phyloP scores from a whole-genome alignment of 2,329 filamentous ascomycete genomes.

The Fulvia fulva region DNA sequence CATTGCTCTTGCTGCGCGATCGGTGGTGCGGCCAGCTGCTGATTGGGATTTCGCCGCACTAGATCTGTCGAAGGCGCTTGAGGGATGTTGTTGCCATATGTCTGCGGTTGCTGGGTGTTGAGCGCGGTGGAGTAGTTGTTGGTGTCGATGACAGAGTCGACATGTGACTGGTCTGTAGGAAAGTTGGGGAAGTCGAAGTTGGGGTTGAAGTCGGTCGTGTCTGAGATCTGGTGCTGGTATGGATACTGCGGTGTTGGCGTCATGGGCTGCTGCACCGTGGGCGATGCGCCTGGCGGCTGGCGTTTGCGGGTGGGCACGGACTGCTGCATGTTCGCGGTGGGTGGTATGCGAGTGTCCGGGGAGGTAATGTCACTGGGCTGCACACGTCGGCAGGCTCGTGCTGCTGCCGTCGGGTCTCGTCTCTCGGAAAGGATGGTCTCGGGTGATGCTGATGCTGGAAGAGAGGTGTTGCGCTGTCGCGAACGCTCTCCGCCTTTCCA shows the following conservation, averaged over 20 bases:
- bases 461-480: background rate
- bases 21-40: slow-evolving; percentile 40
- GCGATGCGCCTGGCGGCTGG: slow-evolving; percentile 66
- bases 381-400: background rate
- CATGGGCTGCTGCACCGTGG: slow-evolving; percentile 51
- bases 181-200: slow-evolving; percentile 30
- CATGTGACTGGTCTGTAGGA: slow-evolving; percentile 30
- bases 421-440: background rate
- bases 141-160: slow-evolving; percentile 37
- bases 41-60: slow-evolving; percentile 44
- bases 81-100: slow-evolving; percentile 19
- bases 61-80: slow-evolving; percentile 40
- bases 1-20: slow-evolving; percentile 35
- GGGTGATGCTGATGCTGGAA: background rate
- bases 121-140: slow-evolving; percentile 29
- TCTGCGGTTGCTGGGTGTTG: slow-evolving; percentile 25
- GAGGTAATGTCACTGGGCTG: background rate
- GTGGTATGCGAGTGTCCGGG: background rate
- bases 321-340: slow-evolving; percentile 17
- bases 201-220: slow-evolving; percentile 36
- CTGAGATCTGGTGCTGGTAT: slow-evolving; percentile 45
- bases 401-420: background rate
- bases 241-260: slow-evolving; percentile 26
- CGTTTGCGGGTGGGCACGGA: slow-evolving; percentile 55
- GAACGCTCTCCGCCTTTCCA: background rate